These are phyloP conservation scores for Hirsutella thompsonii DNA, from an alignment of 2,329 filamentous ascomycete species.

Conservation along the genomic window DNA sequence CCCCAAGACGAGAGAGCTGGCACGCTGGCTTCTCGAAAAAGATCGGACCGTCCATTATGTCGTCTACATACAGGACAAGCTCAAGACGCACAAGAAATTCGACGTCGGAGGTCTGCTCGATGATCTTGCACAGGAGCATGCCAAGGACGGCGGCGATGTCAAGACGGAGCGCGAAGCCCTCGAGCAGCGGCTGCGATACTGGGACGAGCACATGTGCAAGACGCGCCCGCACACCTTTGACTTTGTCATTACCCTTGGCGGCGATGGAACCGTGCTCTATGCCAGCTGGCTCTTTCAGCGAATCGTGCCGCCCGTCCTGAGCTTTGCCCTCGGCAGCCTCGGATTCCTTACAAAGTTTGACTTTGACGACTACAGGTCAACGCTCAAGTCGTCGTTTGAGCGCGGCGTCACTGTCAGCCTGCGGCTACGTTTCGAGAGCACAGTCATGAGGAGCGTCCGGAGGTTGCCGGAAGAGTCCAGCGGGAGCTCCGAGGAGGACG, in stretches of 20 bases:
- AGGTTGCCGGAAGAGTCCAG: constrained; percentile 18
- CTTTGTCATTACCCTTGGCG: constrained; percentile 82
- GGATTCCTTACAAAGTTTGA: constrained; percentile 97
- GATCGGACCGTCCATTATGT: constrained; percentile 56
- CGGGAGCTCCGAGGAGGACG: constrained; percentile 19
- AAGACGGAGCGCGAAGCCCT: constrained; percentile 22
- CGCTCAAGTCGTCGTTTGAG: constrained; percentile 56
- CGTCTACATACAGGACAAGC: constrained; percentile 71
- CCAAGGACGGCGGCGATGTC: constrained; percentile 19
- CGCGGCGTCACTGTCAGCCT: constrained; percentile 84
- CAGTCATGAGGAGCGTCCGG: constrained; percentile 69
- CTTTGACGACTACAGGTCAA: constrained; percentile 60
- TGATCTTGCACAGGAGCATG: constrained; percentile 38
- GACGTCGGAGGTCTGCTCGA: constrained; percentile 55
- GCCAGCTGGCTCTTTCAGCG: constrained; percentile 95
- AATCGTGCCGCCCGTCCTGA: constrained; percentile 84
- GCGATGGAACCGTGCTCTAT: constrained; percentile 94
- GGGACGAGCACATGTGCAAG: constrained; percentile 69
- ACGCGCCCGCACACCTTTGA: constrained; percentile 79
- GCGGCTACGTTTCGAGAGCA: constrained; percentile 81
- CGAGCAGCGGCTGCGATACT: constrained; percentile 56
- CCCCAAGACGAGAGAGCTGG: constrained; percentile 60
- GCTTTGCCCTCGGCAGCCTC: constrained; percentile 80
- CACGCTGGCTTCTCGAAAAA: constrained; percentile 66
- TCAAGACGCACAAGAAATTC: constrained; percentile 61